phyloP scores from a whole-genome alignment of 257 asterid species.

The Nicotiana tomentosiformis region DNA sequence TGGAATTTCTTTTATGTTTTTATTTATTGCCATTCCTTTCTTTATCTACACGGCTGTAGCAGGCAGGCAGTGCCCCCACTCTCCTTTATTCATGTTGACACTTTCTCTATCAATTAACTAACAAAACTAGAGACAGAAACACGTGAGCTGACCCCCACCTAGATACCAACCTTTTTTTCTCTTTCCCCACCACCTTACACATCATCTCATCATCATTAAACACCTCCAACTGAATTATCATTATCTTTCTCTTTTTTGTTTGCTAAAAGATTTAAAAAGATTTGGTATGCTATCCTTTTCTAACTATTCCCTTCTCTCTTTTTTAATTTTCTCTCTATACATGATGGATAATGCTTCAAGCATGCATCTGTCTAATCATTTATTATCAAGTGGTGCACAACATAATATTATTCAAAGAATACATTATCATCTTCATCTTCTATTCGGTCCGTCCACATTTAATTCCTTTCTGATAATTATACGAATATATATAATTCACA shows the following conservation, averaged over 20 bases:
- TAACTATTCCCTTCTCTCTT: neutral
- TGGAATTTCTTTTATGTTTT: no score
- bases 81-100: neutral
- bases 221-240: conserved; percentile 17
- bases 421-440: conserved; percentile 6
- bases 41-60: conserved; percentile 20
- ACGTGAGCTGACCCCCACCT: conserved; percentile 33
- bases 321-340: neutral
- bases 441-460: neutral
- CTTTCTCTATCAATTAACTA: neutral
- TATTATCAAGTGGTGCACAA: neutral
- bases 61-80: neutral
- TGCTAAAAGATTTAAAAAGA: neutral
- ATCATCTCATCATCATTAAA: conserved; percentile 17
- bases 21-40: neutral
- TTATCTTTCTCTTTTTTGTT: conserved; percentile 11
- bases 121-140: conserved; percentile 24
- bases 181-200: neutral
- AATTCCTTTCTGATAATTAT: conserved; percentile 3
- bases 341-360: conserved; percentile 1
- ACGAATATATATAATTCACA: neutral
- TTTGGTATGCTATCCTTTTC: neutral
- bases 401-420: neutral
- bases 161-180: neutral
- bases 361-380: conserved; percentile 5